Evolutionary conservation across 176 grass and related monocot genomes (phyloP).

Genomic region (Saccharum spontaneum): DNA sequence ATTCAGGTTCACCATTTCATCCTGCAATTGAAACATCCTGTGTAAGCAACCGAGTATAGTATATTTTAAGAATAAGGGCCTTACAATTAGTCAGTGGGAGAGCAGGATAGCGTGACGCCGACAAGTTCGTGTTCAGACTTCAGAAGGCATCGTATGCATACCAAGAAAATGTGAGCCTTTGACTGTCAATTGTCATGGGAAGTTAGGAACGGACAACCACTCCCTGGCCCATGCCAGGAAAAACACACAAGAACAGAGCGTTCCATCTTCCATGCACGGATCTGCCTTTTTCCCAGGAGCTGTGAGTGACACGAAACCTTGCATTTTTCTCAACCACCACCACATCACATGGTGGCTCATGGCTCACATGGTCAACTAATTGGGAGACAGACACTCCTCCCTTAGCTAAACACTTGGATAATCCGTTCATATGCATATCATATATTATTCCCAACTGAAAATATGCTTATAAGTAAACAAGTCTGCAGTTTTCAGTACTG

Average conservation of each 20-base stretch:
- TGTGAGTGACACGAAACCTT: not conserved
- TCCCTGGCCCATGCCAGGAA: not conserved
- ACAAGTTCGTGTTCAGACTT: not conserved
- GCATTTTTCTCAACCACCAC: constrained; percentile 8
- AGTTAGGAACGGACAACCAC: not conserved
- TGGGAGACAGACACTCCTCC: not conserved
- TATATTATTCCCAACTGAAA: not conserved
- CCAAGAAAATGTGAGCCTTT: not conserved
- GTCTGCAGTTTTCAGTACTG: not conserved
- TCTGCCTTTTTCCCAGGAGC: not conserved
- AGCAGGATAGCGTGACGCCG: constrained; percentile 15
- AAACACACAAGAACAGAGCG: constrained; percentile 11
- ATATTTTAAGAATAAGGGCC: not conserved
- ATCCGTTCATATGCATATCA: not conserved
- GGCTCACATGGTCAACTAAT: not conserved
- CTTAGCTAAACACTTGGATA: not conserved
- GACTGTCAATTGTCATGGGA: not conserved
- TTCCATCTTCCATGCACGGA: constrained; percentile 3
- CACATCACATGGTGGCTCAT: not conserved
- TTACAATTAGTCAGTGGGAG: not conserved
- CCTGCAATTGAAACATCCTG: not conserved
- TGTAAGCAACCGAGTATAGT: not conserved
- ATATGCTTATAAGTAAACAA: not conserved
- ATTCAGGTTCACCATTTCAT: not conserved
- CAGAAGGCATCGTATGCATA: constrained; percentile 19